Evolutionary conservation across 2,329 filamentous ascomycete genomes (phyloP).

Genomic region (Trichoderma sp.): DNA sequence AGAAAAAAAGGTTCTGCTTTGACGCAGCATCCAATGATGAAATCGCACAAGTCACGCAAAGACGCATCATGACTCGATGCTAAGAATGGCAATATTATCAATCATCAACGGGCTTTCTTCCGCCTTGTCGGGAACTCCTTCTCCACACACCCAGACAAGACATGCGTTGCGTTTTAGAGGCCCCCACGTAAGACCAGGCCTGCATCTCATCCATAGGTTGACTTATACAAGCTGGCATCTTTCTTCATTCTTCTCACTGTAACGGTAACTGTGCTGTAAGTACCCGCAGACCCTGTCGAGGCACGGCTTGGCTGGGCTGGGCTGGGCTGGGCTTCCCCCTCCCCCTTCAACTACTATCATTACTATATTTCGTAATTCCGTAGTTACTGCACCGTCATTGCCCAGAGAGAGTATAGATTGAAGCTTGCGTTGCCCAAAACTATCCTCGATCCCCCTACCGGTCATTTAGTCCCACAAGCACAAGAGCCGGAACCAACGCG

Average conservation of each 20-base stretch:
- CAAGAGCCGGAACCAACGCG: not conserved
- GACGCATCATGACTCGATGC: not conserved
- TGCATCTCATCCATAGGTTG: not conserved
- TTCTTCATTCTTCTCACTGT: not conserved
- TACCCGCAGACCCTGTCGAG: not conserved
- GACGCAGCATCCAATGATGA: not conserved
- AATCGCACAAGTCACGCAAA: not conserved
- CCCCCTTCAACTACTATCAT: not conserved
- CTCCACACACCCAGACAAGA: not conserved
- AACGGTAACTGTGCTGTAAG: not conserved
- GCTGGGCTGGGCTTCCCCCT: not conserved
- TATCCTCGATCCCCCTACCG: not conserved
- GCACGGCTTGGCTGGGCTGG: not conserved
- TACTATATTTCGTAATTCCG: not conserved
- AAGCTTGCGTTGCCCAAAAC: not conserved
- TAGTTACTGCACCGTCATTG: not conserved
- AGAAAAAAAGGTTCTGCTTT: not conserved
- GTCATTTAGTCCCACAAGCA: not conserved
- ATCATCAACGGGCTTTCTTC: not conserved
- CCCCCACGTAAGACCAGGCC: not conserved
- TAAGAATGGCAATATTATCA: constrained; percentile 9
- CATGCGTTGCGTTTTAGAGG: not conserved
- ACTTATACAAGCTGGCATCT: not conserved
- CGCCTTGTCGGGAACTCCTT: not conserved
- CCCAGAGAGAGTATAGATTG: not conserved